Percentiles rank a stretch among this genome's conserved stretches.
Evolutionary conservation across 371 early-diverging fungal genomes (phyloP).

Genomic region (Mortierella sp.): DNA sequence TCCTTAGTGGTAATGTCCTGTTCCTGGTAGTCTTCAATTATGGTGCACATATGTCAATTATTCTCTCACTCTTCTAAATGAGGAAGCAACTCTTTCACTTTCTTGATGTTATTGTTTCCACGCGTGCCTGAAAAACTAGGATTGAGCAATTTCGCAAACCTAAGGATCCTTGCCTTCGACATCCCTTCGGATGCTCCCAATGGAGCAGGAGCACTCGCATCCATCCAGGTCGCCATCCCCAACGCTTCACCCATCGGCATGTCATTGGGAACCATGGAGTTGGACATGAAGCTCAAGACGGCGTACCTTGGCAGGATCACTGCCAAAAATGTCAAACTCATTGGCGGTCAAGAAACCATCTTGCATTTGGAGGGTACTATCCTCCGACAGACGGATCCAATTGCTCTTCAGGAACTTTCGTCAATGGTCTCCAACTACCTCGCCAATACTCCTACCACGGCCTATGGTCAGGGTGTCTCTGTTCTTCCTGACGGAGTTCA

Average conservation of each 20-base stretch:
- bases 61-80: neutral
- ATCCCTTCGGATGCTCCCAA: constrained; percentile 47
- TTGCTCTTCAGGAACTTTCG: constrained; percentile 33
- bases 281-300: constrained; percentile 38
- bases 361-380: constrained; percentile 32
- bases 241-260: constrained; percentile 51
- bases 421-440: constrained; percentile 40
- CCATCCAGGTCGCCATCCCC: constrained; percentile 37
- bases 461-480: constrained; percentile 42
- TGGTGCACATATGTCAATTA: neutral
- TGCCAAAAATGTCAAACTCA: constrained; percentile 25
- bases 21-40: neutral
- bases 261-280: constrained; percentile 34
- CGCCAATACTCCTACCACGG: constrained; percentile 34
- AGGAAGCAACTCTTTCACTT: neutral
- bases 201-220: constrained; percentile 35
- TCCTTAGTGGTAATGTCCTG: constrained; percentile 28
- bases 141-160: constrained; percentile 37
- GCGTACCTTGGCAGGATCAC: constrained; percentile 41
- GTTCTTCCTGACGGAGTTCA: constrained; percentile 40
- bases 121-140: constrained; percentile 18
- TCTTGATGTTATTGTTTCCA: neutral
- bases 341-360: constrained; percentile 30
- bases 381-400: constrained; percentile 24
- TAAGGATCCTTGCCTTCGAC: constrained; percentile 41